A percentile compares a stretch with the other conserved stretches of the same genome.
phyloP scores from a whole-genome alignment of 1,139 yeast species.

The Protomyces inouyei region DNA sequence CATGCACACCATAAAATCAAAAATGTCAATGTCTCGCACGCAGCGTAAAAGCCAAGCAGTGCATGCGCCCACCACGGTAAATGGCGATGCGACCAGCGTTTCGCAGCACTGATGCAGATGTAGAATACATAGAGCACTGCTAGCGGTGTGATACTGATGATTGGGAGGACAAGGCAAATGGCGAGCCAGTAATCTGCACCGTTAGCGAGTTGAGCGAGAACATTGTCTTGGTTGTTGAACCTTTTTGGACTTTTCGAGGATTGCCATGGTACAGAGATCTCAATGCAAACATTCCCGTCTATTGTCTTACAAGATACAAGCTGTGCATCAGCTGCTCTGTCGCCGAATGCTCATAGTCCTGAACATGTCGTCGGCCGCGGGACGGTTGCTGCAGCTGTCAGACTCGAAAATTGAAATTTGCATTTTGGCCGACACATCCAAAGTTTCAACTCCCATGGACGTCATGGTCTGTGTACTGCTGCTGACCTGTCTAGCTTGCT shows the following conservation, averaged over 20 bases:
- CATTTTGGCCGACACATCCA: too few species aligned
- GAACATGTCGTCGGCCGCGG: too few species aligned
- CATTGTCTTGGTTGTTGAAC: background rate
- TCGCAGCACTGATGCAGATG: background rate
- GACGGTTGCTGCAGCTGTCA: too few species aligned
- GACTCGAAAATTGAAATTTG: too few species aligned
- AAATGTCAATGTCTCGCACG: slow-evolving; percentile 2
- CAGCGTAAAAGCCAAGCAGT: background rate
- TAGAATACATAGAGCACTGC: slow-evolving; percentile 3
- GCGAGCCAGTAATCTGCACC: slow-evolving; percentile 18
- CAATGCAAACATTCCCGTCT: background rate
- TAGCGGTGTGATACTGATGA: slow-evolving; percentile 12
- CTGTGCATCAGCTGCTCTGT: too few species aligned
- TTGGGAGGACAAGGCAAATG: slow-evolving; percentile 4
- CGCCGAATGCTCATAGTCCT: too few species aligned
- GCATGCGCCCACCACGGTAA: slow-evolving; percentile 13
- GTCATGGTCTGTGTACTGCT: too few species aligned
- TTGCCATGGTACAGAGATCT: slow-evolving; percentile 2
- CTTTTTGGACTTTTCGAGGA: slow-evolving; percentile 2
- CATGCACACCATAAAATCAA: slow-evolving; percentile 5
- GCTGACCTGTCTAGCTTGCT: too few species aligned
- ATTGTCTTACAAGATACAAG: too few species aligned
- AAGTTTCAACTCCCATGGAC: too few species aligned
- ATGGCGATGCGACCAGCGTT: background rate
- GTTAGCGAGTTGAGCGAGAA: background rate